Base-by-base conservation (phyloP, 306 rosid species). In the Casuarina cunninghamiana region DNA sequence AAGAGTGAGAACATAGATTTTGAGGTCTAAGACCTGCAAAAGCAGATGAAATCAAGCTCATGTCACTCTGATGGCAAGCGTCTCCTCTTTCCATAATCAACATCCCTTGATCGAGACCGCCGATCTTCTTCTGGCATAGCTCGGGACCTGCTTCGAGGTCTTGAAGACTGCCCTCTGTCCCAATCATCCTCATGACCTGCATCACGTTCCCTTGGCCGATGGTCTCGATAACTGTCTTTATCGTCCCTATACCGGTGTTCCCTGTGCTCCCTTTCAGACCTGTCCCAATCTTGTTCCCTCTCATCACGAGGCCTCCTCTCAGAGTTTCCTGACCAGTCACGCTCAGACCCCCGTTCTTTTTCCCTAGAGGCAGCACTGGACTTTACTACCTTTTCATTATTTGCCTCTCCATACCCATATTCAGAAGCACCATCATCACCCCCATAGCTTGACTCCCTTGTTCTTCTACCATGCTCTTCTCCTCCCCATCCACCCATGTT, bases 401-500 rank as follows among this genome's bases (percentile, higher is more conserved):
- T 78, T 10, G 78, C 83, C 65, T 86, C 90, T 11, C 84, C 86
- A 55, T 83, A 86, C 13, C 82, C 82, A 73, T 86, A 74, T 53
- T 86, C 90, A 72, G 87, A 84, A 44, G 86, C 90, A 78, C 75
- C 86, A 57, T 83, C 85, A 32, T 86, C 89, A 37, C 81, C 85
- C 10, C 89, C 89, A 66, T 86, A 86, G 67, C 89, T 86, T 13
- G 87, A 83, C 63, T 83, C 89, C 77, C 85, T 73, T 9, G 77
- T 76, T 66, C 87, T 83, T 65, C 79, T 75, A 73, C 77, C 87
- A 7, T 77, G 83, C 53, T 83, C 90, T 51, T 81, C 90, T 49
- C 86, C 87, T 53, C 76, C 85, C 89, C 89, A 86, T 48, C 81
- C 87, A 53, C 80, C 82, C 85, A 86, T 81, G 72, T 74, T 78